These are phyloP conservation scores for Debaryomyces tyrocola DNA, from an alignment of 805 yeast genomes.

Conservation along the genomic window DNA sequence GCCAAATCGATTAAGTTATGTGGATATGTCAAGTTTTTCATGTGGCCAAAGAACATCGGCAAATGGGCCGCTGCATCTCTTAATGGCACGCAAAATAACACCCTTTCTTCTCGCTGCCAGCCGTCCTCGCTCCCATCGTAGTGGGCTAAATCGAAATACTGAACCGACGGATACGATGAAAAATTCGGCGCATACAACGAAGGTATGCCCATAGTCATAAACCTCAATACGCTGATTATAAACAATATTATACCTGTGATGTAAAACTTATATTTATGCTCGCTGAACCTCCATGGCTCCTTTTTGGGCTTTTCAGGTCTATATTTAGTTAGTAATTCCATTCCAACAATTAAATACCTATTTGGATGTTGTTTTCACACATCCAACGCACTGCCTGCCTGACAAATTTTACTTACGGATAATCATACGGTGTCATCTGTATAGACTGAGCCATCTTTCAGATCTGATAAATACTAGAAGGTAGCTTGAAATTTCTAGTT, in stretches of 20 bases:
- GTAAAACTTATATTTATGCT: constrained; percentile 6
- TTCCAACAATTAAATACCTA: neutral
- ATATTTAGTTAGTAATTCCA: constrained; percentile 1
- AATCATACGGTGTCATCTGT: constrained; percentile 25
- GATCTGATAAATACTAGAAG: too few species aligned
- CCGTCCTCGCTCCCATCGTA: constrained; percentile 70
- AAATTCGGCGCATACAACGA: constrained; percentile 35
- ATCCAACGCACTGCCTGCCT: too few species aligned
- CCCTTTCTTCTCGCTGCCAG: constrained; percentile 77
- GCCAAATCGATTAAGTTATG: constrained; percentile 81
- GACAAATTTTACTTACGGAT: constrained; percentile 8
- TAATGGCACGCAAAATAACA: constrained; percentile 82
- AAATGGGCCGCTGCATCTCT: constrained; percentile 90
- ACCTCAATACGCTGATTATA: constrained; percentile 11
- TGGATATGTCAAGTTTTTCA: constrained; percentile 80
- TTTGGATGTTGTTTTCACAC: neutral
- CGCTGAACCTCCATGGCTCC: neutral
- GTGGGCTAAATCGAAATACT: constrained; percentile 70
- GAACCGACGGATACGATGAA: constrained; percentile 40
- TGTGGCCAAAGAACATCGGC: constrained; percentile 84
- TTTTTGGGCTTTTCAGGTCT: neutral
- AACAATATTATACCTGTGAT: constrained; percentile 9
- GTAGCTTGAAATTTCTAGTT: too few species aligned
- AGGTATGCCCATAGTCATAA: constrained; percentile 4
- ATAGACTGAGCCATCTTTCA: constrained; percentile 9